Evolutionary conservation across 2,329 filamentous ascomycete genomes (phyloP), one percentile per base, ranked within the genome.

Genomic region (Colletotrichum sp.): DNA sequence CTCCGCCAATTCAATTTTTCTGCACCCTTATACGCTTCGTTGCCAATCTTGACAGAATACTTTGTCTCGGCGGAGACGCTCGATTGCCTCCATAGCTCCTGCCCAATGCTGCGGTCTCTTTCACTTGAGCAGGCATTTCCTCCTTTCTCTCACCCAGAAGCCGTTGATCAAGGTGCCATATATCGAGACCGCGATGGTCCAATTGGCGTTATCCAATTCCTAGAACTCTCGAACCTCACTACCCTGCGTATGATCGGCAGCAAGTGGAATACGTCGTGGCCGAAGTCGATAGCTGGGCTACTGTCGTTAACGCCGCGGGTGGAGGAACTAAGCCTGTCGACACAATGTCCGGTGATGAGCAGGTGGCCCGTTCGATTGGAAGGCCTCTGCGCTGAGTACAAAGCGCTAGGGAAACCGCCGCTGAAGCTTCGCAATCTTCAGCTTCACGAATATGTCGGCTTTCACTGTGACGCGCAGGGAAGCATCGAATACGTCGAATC

Each of bases 91-190:
- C n/a, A 52, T 2, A 52, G 43, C 43, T 52, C 10, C 43, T 52
- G 43, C 43, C 43, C 43, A 21, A 4, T 7, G n/a, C 43, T 52
- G 43, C n/a, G 7, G n/a, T 52, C 3, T 13, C 43, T 52, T 6
- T 21, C 43, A 2, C 43, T 52, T 0, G 43, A 52, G 43, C 43
- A 52, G 12, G 43, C 43, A 3, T 52, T 3, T 2, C 43, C 43
- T 21, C 10, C 0, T 3, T 0, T 2, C 6, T 6, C 18, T 12
- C 9, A 2, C 9, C 18, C 0, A 12, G 18, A 2, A 10, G 18
- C 0, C 5, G 7, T 39, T 39, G 36, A 2, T 12, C 39, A n/a
- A 9, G 9, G 9, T n/a, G 26, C 6, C 5, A 26, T 26, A 4
- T 26, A 26, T 5, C 26, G 26, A 26, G 26, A 4, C 5, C 26